These are phyloP conservation scores for Candida parachauliodes DNA, from an alignment of 805 yeast species.

Conservation along the genomic window DNA sequence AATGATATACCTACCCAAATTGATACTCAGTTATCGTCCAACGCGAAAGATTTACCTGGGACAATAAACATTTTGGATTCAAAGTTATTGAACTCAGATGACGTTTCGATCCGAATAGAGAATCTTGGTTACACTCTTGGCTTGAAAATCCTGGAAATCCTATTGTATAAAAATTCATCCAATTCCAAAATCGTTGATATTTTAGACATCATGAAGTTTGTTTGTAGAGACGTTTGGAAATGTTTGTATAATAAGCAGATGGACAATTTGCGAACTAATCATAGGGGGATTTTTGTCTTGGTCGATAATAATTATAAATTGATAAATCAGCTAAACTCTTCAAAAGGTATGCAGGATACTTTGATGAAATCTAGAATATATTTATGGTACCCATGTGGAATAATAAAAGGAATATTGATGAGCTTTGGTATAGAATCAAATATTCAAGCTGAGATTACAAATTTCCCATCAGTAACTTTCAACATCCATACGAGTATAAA, in stretches of 20 bases:
- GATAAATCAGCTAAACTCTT: constrained; percentile 48
- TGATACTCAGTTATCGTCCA: constrained; percentile 23
- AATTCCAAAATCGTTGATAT: constrained; percentile 49
- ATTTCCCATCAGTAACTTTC: constrained; percentile 68
- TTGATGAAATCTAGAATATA: constrained; percentile 43
- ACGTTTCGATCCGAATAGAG: constrained; percentile 59
- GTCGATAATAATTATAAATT: constrained; percentile 63
- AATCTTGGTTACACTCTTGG: constrained; percentile 72
- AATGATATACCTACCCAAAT: constrained; percentile 22
- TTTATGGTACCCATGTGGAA: constrained; percentile 71
- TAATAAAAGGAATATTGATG: constrained; percentile 67
- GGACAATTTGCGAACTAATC: constrained; percentile 90
- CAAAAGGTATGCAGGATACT: constrained; percentile 42
- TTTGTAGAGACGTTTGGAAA: constrained; percentile 91
- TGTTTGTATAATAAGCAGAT: constrained; percentile 77
- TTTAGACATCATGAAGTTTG: constrained; percentile 82
- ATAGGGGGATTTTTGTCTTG: constrained; percentile 77
- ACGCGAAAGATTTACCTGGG: constrained; percentile 38
- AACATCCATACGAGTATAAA: constrained; percentile 57
- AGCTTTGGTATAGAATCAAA: constrained; percentile 65
- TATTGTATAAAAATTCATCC: constrained; percentile 36
- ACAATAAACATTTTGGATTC: constrained; percentile 38
- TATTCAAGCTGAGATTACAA: constrained; percentile 60
- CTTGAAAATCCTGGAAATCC: constrained; percentile 47
- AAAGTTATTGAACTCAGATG: constrained; percentile 38